Evolutionary conservation across 257 asterid species (phyloP), one percentile per base, ranked within the genome.

Genomic region (Ilex aquifolium): DNA sequence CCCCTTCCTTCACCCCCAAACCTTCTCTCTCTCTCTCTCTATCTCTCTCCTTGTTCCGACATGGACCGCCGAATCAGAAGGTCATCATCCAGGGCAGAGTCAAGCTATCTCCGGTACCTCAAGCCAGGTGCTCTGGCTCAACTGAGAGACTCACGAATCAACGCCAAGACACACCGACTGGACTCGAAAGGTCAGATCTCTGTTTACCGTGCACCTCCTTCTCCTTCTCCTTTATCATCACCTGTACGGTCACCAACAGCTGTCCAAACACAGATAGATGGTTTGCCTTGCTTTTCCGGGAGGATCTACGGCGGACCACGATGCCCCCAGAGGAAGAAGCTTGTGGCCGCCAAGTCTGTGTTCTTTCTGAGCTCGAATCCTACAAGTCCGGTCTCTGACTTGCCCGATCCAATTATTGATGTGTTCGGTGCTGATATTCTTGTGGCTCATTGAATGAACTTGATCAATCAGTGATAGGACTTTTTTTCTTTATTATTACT

Each of bases 121-220:
- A 71, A 65, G 76, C 76, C 76, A 31, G 76, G 76, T 8, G 76
- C 76, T 21, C 56, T 71, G 13, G 76, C 76, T 32, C 72, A 57
- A 21, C 76, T 71, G 31, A 48, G 76, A 15, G 76, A 71, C 67
- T 71, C 76, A 30, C 76, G 76, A 32, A 65, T 71, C 61, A 71
- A 55, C 56, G 72, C 63, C 31, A 59, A 68, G 46, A 56, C 60
- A 31, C 67, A 66, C 61, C 72, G 72, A 27, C 44, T 55, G 46
- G 13, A 51, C 48, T 9, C 29, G 12, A 44, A 42, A 13, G 7
- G 63, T 44, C 76, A 65, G 72, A 61, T 71, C 64, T 61, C 60
- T 14, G 60, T 70, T 44, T 14, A 9, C 56, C 68, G 62, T 32
- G 44, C 61, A 0, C 63, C 62, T 2, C 13, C 70, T 5, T 53